Percentiles rank a stretch among this genome's conserved stretches.
phyloP scores from a whole-genome alignment of 371 early-diverging fungal species.

The Mortierella sp. region DNA sequence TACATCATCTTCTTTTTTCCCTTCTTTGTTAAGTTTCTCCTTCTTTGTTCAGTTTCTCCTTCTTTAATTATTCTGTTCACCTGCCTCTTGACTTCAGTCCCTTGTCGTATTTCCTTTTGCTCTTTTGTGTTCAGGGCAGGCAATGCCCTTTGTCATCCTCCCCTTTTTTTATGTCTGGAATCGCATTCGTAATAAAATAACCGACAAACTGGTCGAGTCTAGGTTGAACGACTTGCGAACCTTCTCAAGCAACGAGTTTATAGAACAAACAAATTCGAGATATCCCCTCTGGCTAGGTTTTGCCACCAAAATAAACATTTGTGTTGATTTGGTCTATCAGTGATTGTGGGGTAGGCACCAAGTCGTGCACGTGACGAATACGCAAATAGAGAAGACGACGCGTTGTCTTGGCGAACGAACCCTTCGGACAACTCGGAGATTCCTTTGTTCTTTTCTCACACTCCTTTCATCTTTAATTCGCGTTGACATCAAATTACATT shows the following conservation, averaged over 20 bases:
- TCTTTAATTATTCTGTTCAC: too few species aligned
- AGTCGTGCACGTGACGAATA: constrained; percentile 1
- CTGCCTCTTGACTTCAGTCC: too few species aligned
- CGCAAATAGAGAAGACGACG: background rate
- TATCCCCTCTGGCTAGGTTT: background rate
- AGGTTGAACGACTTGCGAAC: background rate
- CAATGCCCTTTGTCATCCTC: background rate
- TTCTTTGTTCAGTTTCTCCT: background rate
- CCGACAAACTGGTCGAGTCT: background rate
- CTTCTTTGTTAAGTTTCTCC: background rate
- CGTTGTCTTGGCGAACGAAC: constrained; percentile 2
- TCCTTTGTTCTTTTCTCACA: background rate
- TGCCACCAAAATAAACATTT: background rate
- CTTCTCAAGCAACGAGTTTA: too few species aligned
- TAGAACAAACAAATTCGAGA: too few species aligned
- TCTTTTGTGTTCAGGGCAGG: background rate
- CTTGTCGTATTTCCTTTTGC: background rate
- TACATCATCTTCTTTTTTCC: background rate
- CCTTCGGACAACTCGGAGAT: background rate
- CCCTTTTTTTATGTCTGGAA: background rate
- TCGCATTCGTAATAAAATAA: constrained; percentile 2
- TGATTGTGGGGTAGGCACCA: too few species aligned
- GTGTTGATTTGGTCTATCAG: background rate
- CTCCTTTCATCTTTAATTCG: background rate
- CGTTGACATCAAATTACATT: background rate